Percentiles rank a stretch among this genome's conserved stretches.
phyloP scores from a whole-genome alignment of 108 stramenopile genomes.

The Nitzschia sp. region DNA sequence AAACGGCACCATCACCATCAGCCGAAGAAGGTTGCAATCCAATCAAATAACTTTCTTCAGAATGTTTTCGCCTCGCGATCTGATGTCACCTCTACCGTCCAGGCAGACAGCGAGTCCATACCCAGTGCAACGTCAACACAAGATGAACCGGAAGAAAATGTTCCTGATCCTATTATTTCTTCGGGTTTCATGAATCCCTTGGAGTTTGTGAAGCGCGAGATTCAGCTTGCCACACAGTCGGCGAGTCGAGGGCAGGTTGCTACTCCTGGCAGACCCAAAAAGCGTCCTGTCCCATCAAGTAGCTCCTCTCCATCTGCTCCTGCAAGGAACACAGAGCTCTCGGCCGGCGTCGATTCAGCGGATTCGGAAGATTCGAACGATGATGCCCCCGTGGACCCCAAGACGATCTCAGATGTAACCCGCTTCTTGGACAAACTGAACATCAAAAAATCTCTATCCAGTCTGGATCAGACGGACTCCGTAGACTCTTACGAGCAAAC shows the following conservation, averaged over 20 bases:
- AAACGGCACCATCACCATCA: neutral
- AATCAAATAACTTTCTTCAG: constrained; percentile 6
- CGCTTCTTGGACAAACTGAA: constrained; percentile 19
- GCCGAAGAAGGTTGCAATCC: neutral
- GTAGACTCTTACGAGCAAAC: constrained; percentile 7
- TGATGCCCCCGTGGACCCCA: neutral
- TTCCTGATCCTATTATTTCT: neutral
- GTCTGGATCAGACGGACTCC: neutral
- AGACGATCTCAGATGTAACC: constrained; percentile 17
- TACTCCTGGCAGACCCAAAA: too few relatives aligned
- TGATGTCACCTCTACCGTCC: neutral
- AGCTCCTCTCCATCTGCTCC: neutral
- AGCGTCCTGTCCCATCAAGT: neutral
- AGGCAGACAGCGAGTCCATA: neutral
- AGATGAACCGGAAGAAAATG: constrained; percentile 11
- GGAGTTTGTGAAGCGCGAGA: constrained; percentile 4
- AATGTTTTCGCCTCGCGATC: constrained; percentile 23
- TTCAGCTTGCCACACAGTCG: constrained; percentile 14
- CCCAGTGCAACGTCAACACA: neutral
- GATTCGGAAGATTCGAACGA: constrained; percentile 1
- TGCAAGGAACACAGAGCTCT: neutral
- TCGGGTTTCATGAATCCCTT: constrained; percentile 1
- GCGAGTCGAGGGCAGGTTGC: neutral
- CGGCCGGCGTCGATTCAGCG: neutral
- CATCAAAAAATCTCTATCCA: neutral